These are phyloP conservation scores for Zasmidium citrigriseum DNA, from an alignment of 2,329 filamentous ascomycete species.

Conservation along the genomic window DNA sequence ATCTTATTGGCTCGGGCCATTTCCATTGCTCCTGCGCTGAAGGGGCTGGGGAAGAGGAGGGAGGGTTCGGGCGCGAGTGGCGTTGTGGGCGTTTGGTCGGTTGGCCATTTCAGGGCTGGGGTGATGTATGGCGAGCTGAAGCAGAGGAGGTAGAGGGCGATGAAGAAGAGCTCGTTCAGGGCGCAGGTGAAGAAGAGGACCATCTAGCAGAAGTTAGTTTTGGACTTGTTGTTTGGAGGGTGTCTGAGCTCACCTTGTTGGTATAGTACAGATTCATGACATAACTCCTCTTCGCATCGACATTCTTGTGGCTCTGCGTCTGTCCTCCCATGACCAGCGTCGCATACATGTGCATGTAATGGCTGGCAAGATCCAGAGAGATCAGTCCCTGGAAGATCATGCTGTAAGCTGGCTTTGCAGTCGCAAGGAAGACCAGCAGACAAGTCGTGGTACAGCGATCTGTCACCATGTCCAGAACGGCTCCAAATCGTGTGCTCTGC, in stretches of 20 bases:
- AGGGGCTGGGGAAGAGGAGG: slow-evolving; percentile 82
- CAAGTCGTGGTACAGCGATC: slow-evolving; percentile 97
- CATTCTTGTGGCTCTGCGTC: slow-evolving; percentile 84
- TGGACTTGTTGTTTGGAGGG: not conserved
- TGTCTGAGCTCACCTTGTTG: slow-evolving; percentile 70
- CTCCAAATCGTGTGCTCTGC: slow-evolving; percentile 93
- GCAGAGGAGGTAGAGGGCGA: slow-evolving; percentile 93
- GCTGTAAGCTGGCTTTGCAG: slow-evolving; percentile 90
- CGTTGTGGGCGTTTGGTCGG: slow-evolving; percentile 52
- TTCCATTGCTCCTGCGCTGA: slow-evolving; percentile 89
- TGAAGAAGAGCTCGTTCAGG: slow-evolving; percentile 96
- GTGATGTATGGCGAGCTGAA: slow-evolving; percentile 91
- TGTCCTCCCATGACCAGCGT: slow-evolving; percentile 84
- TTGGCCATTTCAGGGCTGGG: slow-evolving; percentile 67
- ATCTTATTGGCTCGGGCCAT: slow-evolving; percentile 86
- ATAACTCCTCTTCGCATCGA: slow-evolving; percentile 84
- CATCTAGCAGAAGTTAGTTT: slow-evolving; percentile 54
- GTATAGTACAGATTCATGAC: slow-evolving; percentile 95
- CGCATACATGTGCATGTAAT: slow-evolving; percentile 99
- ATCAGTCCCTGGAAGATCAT: slow-evolving; percentile 94
- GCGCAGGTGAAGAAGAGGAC: slow-evolving; percentile 90
- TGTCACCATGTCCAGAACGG: slow-evolving; percentile 98
- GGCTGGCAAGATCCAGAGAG: slow-evolving; percentile 87
- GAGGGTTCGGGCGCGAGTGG: slow-evolving; percentile 54
- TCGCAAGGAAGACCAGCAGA: slow-evolving; percentile 89